phyloP scores from a whole-genome alignment of 2,329 filamentous ascomycete genomes.

The Ambrosiella cleistominuta region DNA sequence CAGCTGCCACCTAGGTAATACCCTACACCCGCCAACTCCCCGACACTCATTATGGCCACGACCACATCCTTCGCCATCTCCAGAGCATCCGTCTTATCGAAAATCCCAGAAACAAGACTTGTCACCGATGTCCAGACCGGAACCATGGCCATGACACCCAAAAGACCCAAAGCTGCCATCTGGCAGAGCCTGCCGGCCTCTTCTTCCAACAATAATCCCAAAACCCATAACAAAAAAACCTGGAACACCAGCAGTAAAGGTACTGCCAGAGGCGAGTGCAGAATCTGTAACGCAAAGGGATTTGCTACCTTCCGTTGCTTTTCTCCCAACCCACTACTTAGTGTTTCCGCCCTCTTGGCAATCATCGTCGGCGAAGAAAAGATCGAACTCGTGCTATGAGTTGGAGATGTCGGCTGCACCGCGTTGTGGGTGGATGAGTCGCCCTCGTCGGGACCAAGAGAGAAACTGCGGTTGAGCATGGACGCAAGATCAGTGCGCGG shows the following conservation, averaged over 20 bases:
- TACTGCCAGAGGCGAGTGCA: conserved; percentile 10
- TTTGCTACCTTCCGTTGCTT: not conserved
- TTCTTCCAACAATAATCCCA: not conserved
- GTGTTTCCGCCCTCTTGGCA: conserved; percentile 5
- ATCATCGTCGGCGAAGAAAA: conserved; percentile 10
- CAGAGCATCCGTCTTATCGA: not conserved
- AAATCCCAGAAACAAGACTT: not conserved
- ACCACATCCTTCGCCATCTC: not conserved
- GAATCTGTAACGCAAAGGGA: conserved; percentile 9
- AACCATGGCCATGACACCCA: conserved; percentile 8
- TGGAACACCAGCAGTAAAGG: conserved; percentile 5
- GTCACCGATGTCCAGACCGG: conserved; percentile 11
- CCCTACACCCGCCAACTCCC: conserved; percentile 8
- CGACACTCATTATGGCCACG: conserved; percentile 6
- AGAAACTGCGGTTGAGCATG: conserved; percentile 22
- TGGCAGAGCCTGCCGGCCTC: conserved; percentile 8
- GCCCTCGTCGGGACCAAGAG: conserved; percentile 15
- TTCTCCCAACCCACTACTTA: not conserved
- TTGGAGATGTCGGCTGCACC: conserved; percentile 2
- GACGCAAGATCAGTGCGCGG: conserved; percentile 22
- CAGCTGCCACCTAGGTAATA: conserved; percentile 9
- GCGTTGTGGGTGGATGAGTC: not conserved
- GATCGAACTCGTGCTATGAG: conserved; percentile 5
- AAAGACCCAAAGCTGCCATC: conserved; percentile 8
- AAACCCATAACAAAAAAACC: conserved; percentile 6